Evolutionary conservation across 139 green algal genomes (phyloP), one percentile per base, ranked within the genome.

Genomic region (Prasinococcaceae sp.): DNA sequence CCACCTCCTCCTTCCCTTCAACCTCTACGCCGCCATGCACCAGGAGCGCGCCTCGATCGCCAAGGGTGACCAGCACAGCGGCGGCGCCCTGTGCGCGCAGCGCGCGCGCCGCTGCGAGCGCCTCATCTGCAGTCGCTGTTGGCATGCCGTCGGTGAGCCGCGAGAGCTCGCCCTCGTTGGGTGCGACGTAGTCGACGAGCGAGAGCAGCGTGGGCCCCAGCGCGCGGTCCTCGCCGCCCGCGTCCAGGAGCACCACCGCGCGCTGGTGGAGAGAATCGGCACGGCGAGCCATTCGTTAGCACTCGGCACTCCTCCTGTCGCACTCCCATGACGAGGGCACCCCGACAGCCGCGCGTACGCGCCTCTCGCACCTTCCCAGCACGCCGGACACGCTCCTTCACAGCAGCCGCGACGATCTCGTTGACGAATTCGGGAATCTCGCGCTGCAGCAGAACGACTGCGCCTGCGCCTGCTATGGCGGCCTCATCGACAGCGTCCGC

Each of bases 381-480:
- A n/a, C n/a, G n/a, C n/a, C n/a, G n/a, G n/a, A n/a, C n/a, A n/a
- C n/a, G n/a, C n/a, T n/a, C 51, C 8, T 48, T 41, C 6, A 68
- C 75, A 6, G 60, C 72, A 6, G 40, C 24, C 2, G 73, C 76
- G 27, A 72, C 60, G 6, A 58, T 66, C 12, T 63, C 28, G 33
- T 84, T 84, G 17, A 85, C 77, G 3, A 51, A 48, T 52, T 82
- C 66, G 1, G 77, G 75, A 3, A 83, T 49, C 55, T 85, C 77
- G 6, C 75, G 57, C 43, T 85, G 77, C 45, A 85, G 58, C 66
- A 84, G 26, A 51, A 84, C 30, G 20, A 53, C 65, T 0, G 40
- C 64, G 0, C n/a, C n/a, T n/a, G n/a, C n/a, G n/a, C n/a, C n/a
- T n/a, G n/a, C n/a, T n/a, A n/a, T n/a, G n/a, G n/a, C n/a, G n/a